Percentiles rank a stretch among this genome's conserved stretches.
Conservation (phyloP, 352 stramenopile genomes). For the Thalassiosira delicatula region DNA sequence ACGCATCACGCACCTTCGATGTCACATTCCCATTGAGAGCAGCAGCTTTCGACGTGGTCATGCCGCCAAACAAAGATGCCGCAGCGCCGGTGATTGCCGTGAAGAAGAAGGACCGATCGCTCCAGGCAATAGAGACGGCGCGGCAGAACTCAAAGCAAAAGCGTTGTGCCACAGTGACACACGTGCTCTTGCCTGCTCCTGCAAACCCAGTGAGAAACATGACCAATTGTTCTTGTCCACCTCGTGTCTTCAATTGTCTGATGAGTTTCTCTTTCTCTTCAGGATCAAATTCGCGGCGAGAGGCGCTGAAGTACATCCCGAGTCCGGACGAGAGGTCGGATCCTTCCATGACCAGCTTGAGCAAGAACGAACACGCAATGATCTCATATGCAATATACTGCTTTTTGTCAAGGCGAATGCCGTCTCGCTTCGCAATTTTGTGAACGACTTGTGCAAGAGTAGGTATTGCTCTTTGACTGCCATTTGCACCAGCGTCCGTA, state of each 20-base stretch:
- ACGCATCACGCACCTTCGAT: constrained; percentile 13
- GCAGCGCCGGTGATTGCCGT: constrained; percentile 35
- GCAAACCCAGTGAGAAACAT: constrained; percentile 41
- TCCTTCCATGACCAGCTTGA: constrained; percentile 12
- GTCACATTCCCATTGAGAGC: not conserved
- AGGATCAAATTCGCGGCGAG: not conserved
- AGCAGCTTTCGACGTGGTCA: not conserved
- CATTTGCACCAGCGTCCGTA: too few relatives aligned
- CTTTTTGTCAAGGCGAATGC: constrained; percentile 32
- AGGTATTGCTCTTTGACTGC: not conserved
- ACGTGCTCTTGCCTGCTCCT: constrained; percentile 29
- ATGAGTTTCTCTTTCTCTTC: not conserved
- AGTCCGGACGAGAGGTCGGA: not conserved
- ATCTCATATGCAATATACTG: constrained; percentile 51
- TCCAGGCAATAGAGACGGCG: constrained; percentile 4
- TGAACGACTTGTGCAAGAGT: not conserved
- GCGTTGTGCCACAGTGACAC: not conserved
- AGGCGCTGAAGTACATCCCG: not conserved
- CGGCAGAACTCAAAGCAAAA: constrained; percentile 39
- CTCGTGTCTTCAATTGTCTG: constrained; percentile 16
- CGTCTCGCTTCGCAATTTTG: not conserved
- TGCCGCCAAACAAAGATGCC: constrained; percentile 6
- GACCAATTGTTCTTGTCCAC: constrained; percentile 22
- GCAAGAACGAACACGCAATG: constrained; percentile 35
- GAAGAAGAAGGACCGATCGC: constrained; percentile 36